Percentiles rank a stretch among this genome's conserved stretches.
phyloP scores from a whole-genome alignment of 805 yeast genomes.

The Metschnikowia reukaufii region DNA sequence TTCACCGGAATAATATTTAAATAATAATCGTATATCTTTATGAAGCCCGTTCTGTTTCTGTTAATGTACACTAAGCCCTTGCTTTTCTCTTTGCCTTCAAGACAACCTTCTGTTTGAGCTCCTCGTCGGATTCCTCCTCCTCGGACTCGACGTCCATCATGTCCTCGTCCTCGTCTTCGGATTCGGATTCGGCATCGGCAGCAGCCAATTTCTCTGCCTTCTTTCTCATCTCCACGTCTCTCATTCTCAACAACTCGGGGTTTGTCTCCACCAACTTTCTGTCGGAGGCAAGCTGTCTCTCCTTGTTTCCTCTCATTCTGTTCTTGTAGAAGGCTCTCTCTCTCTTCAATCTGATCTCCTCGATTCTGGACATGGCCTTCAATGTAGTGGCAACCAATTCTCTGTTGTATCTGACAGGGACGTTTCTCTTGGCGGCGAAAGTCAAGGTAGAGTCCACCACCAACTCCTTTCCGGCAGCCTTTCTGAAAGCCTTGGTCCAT shows the following conservation, averaged over 20 bases:
- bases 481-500: slow-evolving; percentile 99
- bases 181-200: slow-evolving; percentile 29
- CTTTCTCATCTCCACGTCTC: slow-evolving; percentile 88
- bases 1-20: slow-evolving; percentile 3
- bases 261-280: slow-evolving; percentile 83
- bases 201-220: slow-evolving; percentile 63
- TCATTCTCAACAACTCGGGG: slow-evolving; percentile 86
- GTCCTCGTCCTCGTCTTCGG: slow-evolving; percentile 33
- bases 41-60: slow-evolving; percentile 9
- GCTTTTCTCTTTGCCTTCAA: slow-evolving; percentile 61
- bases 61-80: slow-evolving; percentile 19
- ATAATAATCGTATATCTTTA: slow-evolving; percentile 3
- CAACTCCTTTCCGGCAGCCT: slow-evolving; percentile 98
- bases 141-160: slow-evolving; percentile 45
- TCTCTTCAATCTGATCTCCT: slow-evolving; percentile 92
- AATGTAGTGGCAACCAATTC: slow-evolving; percentile 92
- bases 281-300: slow-evolving; percentile 79
- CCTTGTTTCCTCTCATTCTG: slow-evolving; percentile 98
- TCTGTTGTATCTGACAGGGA: slow-evolving; percentile 96
- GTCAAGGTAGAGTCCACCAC: slow-evolving; percentile 96
- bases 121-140: slow-evolving; percentile 46
- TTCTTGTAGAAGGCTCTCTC: slow-evolving; percentile 98
- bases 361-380: slow-evolving; percentile 93
- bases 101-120: slow-evolving; percentile 54
- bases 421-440: slow-evolving; percentile 95